Evolutionary conservation across 345 rosid species (phyloP), one percentile per base, ranked within the genome.

Genomic region (Nasturtium officinale): DNA sequence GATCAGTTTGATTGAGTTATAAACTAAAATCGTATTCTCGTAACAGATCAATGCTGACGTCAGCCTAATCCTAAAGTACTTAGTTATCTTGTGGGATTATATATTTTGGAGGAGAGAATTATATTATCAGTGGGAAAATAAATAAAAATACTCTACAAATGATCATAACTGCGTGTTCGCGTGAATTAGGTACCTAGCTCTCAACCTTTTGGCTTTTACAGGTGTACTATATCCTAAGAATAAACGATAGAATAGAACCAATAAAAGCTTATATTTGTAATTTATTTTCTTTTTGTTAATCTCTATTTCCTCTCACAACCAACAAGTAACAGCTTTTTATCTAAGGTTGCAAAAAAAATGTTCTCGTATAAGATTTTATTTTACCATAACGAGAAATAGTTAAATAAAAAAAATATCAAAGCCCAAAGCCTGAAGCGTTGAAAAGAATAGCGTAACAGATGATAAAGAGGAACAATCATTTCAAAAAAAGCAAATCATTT

Each of bases 401-500:
- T 12, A 18, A 30, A 58, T 58, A 3, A 46, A 64, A 1, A n/a
- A 29, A 48, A 9, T 1, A 73, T 56, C 9, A 37, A 48, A 48
- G 57, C n/a, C 55, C 28, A 65, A 65, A 37, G 51, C 30, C 20
- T 55, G 20, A 56, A 16, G 7, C 59, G 33, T 45, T 15, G 56
- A 57, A 38, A 55, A 70, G 53, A 69, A 57, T 20, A 57, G 65
- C 13, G 47, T 25, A 56, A 65, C 72, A 57, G 72, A 65, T 57
- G 78, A 52, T 62, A 65, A 65, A 57, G 77, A 57, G 25, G 29
- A n/a, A 37, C 72, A 74, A 65, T 74, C 35, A 74, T 74, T 65
- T 65, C 67, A 23, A 23, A 66, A 23, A 66, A 74, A 74, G 78
- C 67, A 57, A 48, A 74, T 74, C 67, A 65, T 57, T 74, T 75